These are phyloP conservation scores for Barnettozyma pratensis DNA, from an alignment of 805 yeast species.

Conservation along the genomic window DNA sequence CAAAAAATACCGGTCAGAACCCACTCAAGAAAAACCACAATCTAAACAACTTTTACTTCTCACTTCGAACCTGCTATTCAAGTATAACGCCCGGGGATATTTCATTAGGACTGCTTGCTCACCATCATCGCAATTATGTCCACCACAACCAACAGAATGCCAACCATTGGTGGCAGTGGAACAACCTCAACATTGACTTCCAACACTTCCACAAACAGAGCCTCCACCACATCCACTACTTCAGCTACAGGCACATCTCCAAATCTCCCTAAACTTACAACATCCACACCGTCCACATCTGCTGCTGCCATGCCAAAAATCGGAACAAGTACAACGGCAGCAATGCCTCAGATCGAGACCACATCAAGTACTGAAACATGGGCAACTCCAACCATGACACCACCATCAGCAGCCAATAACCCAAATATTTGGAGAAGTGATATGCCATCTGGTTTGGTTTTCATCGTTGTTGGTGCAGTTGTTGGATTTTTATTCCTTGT, in stretches of 20 bases:
- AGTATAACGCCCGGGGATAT: too few species aligned
- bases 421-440: slow-evolving; percentile 54
- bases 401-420: slow-evolving; percentile 55
- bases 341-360: background rate
- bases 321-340: background rate
- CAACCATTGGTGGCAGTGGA: background rate
- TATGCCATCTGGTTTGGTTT: slow-evolving; percentile 72
- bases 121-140: background rate
- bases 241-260: background rate
- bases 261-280: background rate
- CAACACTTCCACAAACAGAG: background rate
- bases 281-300: background rate
- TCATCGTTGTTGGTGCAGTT: slow-evolving; percentile 72
- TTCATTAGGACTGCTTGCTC: too few species aligned
- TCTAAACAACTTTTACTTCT: too few species aligned
- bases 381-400: slow-evolving; percentile 31
- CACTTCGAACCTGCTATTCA: too few species aligned
- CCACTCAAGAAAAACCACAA: too few species aligned
- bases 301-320: background rate
- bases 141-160: background rate
- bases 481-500: slow-evolving; percentile 54
- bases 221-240: slow-evolving; percentile 1
- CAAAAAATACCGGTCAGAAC: too few species aligned
- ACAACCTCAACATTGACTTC: background rate
- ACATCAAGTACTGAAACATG: slow-evolving; percentile 17